These are phyloP conservation scores for Candida nanaspora DNA, from an alignment of 805 yeast species.

Conservation along the genomic window DNA sequence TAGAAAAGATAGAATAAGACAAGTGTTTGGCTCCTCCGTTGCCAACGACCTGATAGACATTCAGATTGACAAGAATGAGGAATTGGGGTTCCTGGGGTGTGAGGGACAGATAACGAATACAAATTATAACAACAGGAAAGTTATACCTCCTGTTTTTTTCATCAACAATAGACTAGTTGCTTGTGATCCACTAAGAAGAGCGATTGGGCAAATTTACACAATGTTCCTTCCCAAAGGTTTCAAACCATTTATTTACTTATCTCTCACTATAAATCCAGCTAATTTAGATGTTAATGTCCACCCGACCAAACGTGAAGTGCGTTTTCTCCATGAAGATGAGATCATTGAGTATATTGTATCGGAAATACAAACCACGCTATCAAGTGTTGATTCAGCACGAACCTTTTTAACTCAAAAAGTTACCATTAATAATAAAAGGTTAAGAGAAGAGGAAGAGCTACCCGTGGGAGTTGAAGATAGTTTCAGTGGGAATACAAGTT, in stretches of 20 bases:
- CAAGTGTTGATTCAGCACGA: constrained; percentile 58
- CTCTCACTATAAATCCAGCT: constrained; percentile 57
- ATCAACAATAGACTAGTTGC: constrained; percentile 78
- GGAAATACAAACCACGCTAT: constrained; percentile 41
- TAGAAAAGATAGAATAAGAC: constrained; percentile 62
- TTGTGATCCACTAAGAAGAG: constrained; percentile 73
- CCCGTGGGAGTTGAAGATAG: neutral
- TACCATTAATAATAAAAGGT: constrained; percentile 30
- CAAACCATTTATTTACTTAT: constrained; percentile 69
- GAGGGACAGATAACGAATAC: constrained; percentile 64
- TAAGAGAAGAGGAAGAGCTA: constrained; percentile 7
- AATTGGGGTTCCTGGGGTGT: constrained; percentile 45
- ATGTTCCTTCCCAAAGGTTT: constrained; percentile 71
- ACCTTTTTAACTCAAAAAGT: constrained; percentile 60
- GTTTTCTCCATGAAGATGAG: constrained; percentile 81
- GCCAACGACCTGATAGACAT: constrained; percentile 58
- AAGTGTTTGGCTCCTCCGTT: constrained; percentile 62
- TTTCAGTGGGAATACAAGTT: neutral
- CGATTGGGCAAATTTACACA: constrained; percentile 55
- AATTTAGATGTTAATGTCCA: constrained; percentile 91
- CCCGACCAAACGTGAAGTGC: constrained; percentile 90
- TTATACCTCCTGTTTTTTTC: constrained; percentile 66
- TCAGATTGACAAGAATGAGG: constrained; percentile 23
- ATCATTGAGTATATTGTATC: constrained; percentile 57
- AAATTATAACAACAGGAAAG: constrained; percentile 62